A percentile compares a stretch with the other conserved stretches of the same genome.
These are phyloP conservation scores for Gaeumannomyces tritici DNA, from an alignment of 2,329 filamentous ascomycete genomes.

Conservation along the genomic window DNA sequence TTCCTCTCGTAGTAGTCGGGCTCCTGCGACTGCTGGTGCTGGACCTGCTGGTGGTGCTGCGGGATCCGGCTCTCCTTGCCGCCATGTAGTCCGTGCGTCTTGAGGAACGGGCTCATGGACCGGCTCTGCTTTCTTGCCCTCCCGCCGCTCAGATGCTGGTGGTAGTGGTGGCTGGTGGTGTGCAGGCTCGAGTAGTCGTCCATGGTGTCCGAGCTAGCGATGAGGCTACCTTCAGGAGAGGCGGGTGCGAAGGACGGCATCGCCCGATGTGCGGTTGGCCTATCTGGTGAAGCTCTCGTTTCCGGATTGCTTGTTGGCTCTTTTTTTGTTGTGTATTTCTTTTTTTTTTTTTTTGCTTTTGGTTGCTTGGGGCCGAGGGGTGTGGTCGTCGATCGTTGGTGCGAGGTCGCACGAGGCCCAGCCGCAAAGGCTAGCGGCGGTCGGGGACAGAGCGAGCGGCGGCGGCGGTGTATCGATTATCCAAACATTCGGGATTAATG, in stretches of 20 bases:
- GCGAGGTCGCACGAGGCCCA: too few relatives aligned
- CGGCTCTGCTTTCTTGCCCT: neutral
- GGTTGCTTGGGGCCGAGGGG: too few relatives aligned
- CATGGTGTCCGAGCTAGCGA: neutral
- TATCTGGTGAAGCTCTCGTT: neutral
- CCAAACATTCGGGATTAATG: too few relatives aligned
- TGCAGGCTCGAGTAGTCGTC: neutral
- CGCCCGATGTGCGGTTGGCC: slow-evolving; percentile 13
- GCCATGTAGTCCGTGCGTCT: neutral
- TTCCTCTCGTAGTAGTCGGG: slow-evolving; percentile 1
- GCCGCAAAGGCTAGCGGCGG: too few relatives aligned
- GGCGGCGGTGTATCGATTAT: too few relatives aligned
- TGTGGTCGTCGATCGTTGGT: too few relatives aligned
- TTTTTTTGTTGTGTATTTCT: neutral
- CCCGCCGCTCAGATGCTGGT: neutral
- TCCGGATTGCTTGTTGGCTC: neutral
- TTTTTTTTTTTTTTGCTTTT: neutral
- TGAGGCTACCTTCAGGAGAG: neutral
- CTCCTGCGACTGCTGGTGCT: neutral
- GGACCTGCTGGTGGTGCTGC: neutral
- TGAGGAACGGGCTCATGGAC: neutral
- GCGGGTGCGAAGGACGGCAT: slow-evolving; percentile 3
- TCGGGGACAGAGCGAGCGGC: too few relatives aligned
- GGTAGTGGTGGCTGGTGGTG: neutral
- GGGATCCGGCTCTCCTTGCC: neutral